Conservation (phyloP, 2,329 filamentous ascomycete species). For the Cladobotryum mycophilum region DNA sequence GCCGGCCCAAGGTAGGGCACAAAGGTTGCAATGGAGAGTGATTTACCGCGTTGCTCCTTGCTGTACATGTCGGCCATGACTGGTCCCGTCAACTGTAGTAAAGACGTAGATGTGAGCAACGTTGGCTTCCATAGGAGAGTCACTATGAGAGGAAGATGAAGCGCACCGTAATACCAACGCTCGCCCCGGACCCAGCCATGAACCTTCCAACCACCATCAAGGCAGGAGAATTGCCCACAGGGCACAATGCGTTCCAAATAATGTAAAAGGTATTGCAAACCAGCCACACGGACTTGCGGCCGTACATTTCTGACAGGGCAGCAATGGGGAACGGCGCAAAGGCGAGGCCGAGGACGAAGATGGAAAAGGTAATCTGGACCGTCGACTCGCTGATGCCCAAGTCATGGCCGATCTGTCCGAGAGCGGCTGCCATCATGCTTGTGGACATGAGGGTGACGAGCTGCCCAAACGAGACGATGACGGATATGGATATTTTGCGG, state of each 20-base stretch:
- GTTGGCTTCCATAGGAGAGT: too few relatives aligned
- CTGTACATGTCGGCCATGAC: constrained; percentile 32
- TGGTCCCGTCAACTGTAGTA: constrained; percentile 25
- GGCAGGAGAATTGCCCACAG: constrained; percentile 23
- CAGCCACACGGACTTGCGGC: constrained; percentile 29
- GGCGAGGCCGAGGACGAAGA: constrained; percentile 29
- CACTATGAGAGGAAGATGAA: too few relatives aligned
- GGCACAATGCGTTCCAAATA: constrained; percentile 30
- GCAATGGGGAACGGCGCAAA: constrained; percentile 30
- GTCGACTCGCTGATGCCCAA: constrained; percentile 19
- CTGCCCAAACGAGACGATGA: constrained; percentile 27
- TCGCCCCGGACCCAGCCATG: constrained; percentile 7
- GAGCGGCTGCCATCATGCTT: constrained; percentile 30
- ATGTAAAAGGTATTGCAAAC: constrained; percentile 27
- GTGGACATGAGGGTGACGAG: constrained; percentile 32
- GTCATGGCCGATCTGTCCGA: constrained; percentile 26
- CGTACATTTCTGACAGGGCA: constrained; percentile 28
- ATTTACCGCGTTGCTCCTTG: constrained; percentile 29
- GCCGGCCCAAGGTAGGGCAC: constrained; percentile 51
- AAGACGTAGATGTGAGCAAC: too few relatives aligned
- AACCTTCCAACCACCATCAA: constrained; percentile 26
- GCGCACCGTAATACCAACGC: too few relatives aligned
- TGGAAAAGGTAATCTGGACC: constrained; percentile 28
- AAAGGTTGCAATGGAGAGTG: constrained; percentile 26
- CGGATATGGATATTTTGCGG: constrained; percentile 18